A percentile compares a stretch with the other conserved stretches of the same genome.
phyloP scores from a whole-genome alignment of 148 eudicot genomes.

The Rhododendron griersonianum region DNA sequence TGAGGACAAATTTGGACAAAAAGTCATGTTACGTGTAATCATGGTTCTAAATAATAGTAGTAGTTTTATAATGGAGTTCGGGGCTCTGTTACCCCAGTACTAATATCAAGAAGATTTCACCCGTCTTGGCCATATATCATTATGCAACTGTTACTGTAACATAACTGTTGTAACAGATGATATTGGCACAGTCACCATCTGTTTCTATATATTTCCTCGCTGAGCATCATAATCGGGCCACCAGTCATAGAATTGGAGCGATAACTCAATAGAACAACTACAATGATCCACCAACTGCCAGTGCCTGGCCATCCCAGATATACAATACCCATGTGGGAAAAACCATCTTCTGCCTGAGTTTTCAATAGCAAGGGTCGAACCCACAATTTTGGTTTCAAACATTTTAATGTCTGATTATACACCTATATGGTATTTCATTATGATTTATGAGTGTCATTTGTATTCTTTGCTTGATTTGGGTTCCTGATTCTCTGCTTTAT shows the following conservation, averaged over 20 bases:
- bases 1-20: neutral
- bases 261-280: neutral
- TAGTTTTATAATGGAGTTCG: neutral
- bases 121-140: neutral
- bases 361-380: neutral
- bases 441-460: neutral
- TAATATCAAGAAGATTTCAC: neutral
- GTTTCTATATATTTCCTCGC: neutral
- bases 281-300: neutral
- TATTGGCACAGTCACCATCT: neutral
- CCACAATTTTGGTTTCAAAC: neutral
- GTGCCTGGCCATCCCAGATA: neutral
- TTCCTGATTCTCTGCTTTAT: slow-evolving; percentile 16
- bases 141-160: neutral
- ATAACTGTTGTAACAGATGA: neutral
- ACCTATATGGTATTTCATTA: neutral
- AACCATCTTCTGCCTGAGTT: slow-evolving; percentile 1
- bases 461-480: neutral
- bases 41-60: neutral
- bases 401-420: neutral
- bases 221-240: neutral
- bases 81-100: neutral
- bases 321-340: neutral
- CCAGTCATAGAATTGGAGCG: neutral
- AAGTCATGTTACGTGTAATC: neutral